Evolutionary conservation across 257 asterid genomes (phyloP), one percentile per base, ranked within the genome.

Genomic region (Solanum corneliomulleri): DNA sequence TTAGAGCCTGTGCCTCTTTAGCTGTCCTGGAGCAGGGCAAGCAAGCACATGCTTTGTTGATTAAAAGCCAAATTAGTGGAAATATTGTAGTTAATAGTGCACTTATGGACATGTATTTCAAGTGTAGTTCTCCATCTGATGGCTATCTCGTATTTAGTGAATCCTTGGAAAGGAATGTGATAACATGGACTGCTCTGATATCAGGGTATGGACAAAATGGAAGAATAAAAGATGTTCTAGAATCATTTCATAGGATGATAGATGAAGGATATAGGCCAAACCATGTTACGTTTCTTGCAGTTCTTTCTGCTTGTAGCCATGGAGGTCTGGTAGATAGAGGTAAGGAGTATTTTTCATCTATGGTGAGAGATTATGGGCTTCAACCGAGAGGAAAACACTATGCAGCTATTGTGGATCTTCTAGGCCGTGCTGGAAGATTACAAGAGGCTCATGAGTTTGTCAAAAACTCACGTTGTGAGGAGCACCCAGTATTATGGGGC

Each of bases 81-180:
- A 97, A 97, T 82, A 86, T 95, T 89, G 94, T 97, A 56, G 94
- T 97, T 70, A 92, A 86, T 90, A 94, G 98, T 91, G 96, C 99
- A 44, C 95, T 94, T 44, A 93, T 95, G 94, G 98, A 95, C 91
- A 97, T 97, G 99, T 94, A 97, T 92, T 95, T 97, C 90, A 95
- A 96, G 92, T 97, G 98, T 92, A 97, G 99, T 89, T 92, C 94
- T 93, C 97, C 92, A 42, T 84, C 86, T 16, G 98, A 95, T 33
- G 98, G 95, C 78, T 86, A 89, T 93, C 91, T 62, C 56, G 97
- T 95, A 44, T 96, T 97, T 90, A 89, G 92, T 64, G 92, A 90
- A 86, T 93, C 96, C 70, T 86, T 89, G 86, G 96, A 92, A 7
- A 95, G 93, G 87, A 96, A 94, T 90, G 97, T 95, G 44, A 87